These are phyloP conservation scores for Globisporangium abappressorium DNA, from an alignment of 352 stramenopile genomes.

Conservation along the genomic window DNA sequence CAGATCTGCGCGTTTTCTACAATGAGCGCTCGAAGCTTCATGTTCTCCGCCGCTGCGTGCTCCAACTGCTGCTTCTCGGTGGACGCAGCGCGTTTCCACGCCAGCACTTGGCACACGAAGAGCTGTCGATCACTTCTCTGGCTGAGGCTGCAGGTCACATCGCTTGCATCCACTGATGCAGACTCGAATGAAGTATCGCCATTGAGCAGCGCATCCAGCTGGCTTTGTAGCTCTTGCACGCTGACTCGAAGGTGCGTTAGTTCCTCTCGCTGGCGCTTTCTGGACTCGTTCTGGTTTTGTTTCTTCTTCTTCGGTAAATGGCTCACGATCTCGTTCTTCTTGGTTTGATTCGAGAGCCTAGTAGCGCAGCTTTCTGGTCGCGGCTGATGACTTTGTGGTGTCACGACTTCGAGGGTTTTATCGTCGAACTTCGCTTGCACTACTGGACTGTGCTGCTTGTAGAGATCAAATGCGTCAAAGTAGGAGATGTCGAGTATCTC, in stretches of 20 bases:
- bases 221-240: neutral
- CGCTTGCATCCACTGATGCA: neutral
- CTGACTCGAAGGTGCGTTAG: neutral
- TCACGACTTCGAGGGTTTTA: too few relatives aligned
- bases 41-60: neutral
- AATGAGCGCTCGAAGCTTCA: constrained; percentile 5
- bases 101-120: neutral
- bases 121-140: neutral
- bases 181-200: constrained; percentile 74
- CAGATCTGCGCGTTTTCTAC: neutral
- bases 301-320: constrained; percentile 45
- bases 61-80: neutral
- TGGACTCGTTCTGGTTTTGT: constrained; percentile 26
- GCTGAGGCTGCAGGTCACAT: neutral
- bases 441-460: neutral
- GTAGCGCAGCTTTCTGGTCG: neutral
- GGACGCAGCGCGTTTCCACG: neutral
- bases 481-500: neutral
- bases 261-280: constrained; percentile 8
- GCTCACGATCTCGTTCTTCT: neutral
- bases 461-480: neutral
- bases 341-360: neutral
- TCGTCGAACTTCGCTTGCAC: too few relatives aligned
- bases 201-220: constrained; percentile 17
- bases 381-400: neutral